Evolutionary conservation across 2,329 filamentous ascomycete species (phyloP).

Genomic region (Atkinsonella texensis): DNA sequence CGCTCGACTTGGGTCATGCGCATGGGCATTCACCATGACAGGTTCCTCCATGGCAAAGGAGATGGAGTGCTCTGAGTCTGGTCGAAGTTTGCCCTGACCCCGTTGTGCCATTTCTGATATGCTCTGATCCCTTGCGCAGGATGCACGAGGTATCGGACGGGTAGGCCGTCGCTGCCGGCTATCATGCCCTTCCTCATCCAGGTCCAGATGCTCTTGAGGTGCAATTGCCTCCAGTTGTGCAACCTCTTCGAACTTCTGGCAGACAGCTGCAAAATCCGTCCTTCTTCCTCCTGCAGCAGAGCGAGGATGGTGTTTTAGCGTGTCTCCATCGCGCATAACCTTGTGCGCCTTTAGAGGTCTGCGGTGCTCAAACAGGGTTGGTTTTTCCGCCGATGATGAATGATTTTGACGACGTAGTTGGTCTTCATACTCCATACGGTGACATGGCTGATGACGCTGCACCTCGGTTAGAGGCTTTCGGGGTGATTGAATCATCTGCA

Average conservation of each 20-base stretch:
- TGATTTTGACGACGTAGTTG: background rate
- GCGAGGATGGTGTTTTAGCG: background rate
- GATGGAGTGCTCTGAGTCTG: background rate
- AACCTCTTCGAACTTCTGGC: background rate
- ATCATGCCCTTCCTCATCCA: background rate
- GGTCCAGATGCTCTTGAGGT: background rate
- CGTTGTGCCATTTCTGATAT: background rate
- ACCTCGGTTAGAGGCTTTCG: background rate
- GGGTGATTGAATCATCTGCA: constrained; percentile 2
- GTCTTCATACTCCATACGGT: background rate
- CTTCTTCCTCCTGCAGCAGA: background rate
- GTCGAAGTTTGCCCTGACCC: background rate
- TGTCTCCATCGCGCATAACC: background rate
- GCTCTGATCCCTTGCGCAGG: background rate
- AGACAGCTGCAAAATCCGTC: background rate
- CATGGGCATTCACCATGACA: background rate
- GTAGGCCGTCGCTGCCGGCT: background rate
- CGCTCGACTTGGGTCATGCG: background rate
- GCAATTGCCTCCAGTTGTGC: background rate
- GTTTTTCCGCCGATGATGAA: background rate
- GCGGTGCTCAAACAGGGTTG: background rate
- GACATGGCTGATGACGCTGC: background rate
- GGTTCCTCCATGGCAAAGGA: background rate
- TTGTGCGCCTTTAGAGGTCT: background rate
- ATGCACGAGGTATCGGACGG: background rate